These are phyloP conservation scores for Coemansia sp. DNA, from an alignment of 192 early-diverging fungal genomes.

Conservation along the genomic window DNA sequence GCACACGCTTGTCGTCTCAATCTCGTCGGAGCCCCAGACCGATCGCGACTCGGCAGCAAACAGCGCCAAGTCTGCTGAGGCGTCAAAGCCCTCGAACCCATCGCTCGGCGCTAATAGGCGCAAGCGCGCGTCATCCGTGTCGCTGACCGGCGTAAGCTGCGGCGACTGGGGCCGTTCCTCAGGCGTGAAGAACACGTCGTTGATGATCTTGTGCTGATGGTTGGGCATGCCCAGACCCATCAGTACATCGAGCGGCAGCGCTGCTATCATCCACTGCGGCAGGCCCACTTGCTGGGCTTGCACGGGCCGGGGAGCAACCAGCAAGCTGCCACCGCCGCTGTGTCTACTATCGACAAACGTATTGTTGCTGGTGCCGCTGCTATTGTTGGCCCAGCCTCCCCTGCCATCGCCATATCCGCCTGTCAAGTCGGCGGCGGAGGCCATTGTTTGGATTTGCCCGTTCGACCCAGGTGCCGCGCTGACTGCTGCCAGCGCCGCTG, in stretches of 20 bases:
- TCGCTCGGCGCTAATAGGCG: constrained; percentile 33
- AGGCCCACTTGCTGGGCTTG: constrained; percentile 40
- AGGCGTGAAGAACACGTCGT: constrained; percentile 53
- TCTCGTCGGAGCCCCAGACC: constrained; percentile 41
- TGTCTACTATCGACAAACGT: constrained; percentile 9
- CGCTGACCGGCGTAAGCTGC: constrained; percentile 51
- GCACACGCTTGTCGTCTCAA: constrained; percentile 32
- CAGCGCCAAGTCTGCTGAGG: constrained; percentile 44
- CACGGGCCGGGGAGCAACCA: constrained; percentile 54
- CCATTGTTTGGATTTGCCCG: constrained; percentile 22
- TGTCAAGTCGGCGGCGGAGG: neutral
- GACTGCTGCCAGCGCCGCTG: constrained; percentile 16
- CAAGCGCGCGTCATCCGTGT: constrained; percentile 35
- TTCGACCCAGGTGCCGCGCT: neutral
- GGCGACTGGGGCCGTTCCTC: constrained; percentile 48
- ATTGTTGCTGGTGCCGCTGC: constrained; percentile 19
- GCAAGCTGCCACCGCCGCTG: constrained; percentile 28
- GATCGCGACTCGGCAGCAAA: constrained; percentile 37
- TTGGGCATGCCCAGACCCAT: constrained; percentile 28
- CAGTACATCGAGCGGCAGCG: constrained; percentile 47
- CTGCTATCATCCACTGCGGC: constrained; percentile 46
- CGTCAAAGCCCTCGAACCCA: constrained; percentile 36
- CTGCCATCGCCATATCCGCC: neutral
- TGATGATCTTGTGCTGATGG: constrained; percentile 47
- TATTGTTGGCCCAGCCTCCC: constrained; percentile 13